Evolutionary conservation across 2,329 filamentous ascomycete species (phyloP), one percentile per base, ranked within the genome.

Genomic region (Microsporum canis): DNA sequence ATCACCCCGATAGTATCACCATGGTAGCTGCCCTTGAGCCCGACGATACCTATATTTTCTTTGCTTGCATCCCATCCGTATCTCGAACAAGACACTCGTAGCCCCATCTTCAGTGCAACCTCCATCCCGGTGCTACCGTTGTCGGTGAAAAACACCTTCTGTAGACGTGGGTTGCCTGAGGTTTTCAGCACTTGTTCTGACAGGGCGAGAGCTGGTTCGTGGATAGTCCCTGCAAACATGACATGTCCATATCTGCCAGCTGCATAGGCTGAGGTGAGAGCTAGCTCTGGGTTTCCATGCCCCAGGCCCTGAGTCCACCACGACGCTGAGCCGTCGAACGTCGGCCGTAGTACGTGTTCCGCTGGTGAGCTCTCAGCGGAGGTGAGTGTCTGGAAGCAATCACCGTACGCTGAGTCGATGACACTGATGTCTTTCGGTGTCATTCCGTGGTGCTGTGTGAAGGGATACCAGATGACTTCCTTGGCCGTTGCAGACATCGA

Each of bases 291-390:
- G 66, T 89, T 91, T 4, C 85, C 87, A 65, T 95, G 90, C 0
- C 90, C 89, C 0, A 95, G 80, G 1, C 89, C 89, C 72, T 95
- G 90, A 0, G 89, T 95, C 89, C 90, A 95, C 89, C 90, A 95
- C 0, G 88, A 92, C 0, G 89, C 89, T 0, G 89, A 94, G 1
- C 87, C 89, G 66, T 95, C 90, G 60, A 94, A 91, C 0, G 87
- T 86, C 0, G 88, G 81, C 53, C 79, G 80, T 0, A 89, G 73
- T 2, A 84, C 68, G 17, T 60, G 29, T 31, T 17, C 55, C 36
- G 51, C 5, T 7, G 3, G 6, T 7, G 17, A 23, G 62, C 58
- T 0, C 65, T 56, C 69, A 60, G 65, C 64, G 3, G 69, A 65
- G n/a, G 69, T 69, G 59, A 77, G 75, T 0, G 84, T 85, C 69